Percentiles rank a stretch among this genome's conserved stretches.
These are phyloP conservation scores for Lentinula boryana DNA, from an alignment of 768 basidiomycete genomes.

Conservation along the genomic window DNA sequence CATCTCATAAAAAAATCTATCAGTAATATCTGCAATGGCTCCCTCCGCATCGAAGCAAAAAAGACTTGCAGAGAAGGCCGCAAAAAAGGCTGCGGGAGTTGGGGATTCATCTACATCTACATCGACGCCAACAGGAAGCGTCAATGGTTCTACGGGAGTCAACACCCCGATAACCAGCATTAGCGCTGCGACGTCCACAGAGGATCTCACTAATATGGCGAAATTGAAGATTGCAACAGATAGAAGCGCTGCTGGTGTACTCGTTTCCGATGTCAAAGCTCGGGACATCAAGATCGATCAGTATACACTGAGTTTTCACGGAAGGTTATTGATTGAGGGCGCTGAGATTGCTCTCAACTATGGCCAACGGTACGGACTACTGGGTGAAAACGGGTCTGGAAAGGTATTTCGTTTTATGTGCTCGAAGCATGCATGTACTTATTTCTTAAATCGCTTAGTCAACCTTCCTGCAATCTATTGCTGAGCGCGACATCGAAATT, in stretches of 20 bases:
- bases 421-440: background rate
- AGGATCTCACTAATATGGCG: slow-evolving; percentile 81
- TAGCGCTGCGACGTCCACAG: slow-evolving; percentile 74
- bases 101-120: slow-evolving; percentile 50
- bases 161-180: slow-evolving; percentile 81
- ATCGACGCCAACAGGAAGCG: slow-evolving; percentile 58
- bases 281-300: slow-evolving; percentile 97
- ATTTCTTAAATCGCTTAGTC: slow-evolving; percentile 31
- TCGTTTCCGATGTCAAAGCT: slow-evolving; percentile 86
- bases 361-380: slow-evolving; percentile 88
- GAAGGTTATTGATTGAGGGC: slow-evolving; percentile 69
- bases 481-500: slow-evolving; percentile 92
- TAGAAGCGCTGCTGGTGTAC: slow-evolving; percentile 86
- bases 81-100: slow-evolving; percentile 55
- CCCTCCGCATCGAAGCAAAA: slow-evolving; percentile 88
- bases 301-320: slow-evolving; percentile 96
- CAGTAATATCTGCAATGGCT: slow-evolving; percentile 27
- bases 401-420: slow-evolving; percentile 53
- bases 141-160: slow-evolving; percentile 46
- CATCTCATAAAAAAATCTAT: background rate
- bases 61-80: slow-evolving; percentile 90
- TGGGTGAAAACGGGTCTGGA: slow-evolving; percentile 98
- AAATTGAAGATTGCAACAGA: slow-evolving; percentile 89
- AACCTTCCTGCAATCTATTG: slow-evolving; percentile 80
- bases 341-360: slow-evolving; percentile 67